Percentiles rank a stretch among this genome's conserved stretches.
phyloP scores from a whole-genome alignment of 2,329 filamentous ascomycete genomes.

The Xylariales sp. region DNA sequence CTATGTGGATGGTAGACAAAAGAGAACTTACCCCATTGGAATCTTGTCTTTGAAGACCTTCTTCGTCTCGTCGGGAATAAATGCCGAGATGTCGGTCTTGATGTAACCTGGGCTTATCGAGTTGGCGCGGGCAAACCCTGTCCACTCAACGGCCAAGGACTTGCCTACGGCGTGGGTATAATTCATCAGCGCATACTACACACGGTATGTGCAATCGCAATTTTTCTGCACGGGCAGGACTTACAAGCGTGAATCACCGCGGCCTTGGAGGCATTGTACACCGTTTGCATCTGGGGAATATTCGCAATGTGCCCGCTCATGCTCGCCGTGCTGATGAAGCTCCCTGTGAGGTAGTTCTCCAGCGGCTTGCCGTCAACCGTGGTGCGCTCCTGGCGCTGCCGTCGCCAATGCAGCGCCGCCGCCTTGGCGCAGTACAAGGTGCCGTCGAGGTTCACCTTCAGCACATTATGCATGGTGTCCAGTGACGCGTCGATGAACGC shows the following conservation, averaged over 20 bases:
- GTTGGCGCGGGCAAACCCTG: constrained; percentile 78
- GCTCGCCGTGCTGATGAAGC: constrained; percentile 81
- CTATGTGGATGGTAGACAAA: too few species aligned
- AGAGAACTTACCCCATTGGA: constrained; percentile 72
- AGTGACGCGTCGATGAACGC: constrained; percentile 73
- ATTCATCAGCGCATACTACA: neutral
- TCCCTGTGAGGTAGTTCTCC: constrained; percentile 70
- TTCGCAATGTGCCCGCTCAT: constrained; percentile 85
- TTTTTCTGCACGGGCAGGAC: constrained; percentile 31
- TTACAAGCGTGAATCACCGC: constrained; percentile 69
- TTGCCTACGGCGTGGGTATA: constrained; percentile 59
- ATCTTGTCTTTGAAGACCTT: constrained; percentile 81
- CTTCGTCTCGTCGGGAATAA: constrained; percentile 74
- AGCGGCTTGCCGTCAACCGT: constrained; percentile 71
- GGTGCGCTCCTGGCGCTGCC: constrained; percentile 75
- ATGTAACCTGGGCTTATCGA: constrained; percentile 81
- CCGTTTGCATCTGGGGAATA: constrained; percentile 78
- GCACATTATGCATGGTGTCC: constrained; percentile 73
- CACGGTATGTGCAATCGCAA: neutral
- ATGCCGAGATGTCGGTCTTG: constrained; percentile 76
- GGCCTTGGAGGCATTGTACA: constrained; percentile 80
- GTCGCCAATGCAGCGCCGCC: constrained; percentile 75
- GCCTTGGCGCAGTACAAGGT: constrained; percentile 81
- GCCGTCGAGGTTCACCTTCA: constrained; percentile 78
- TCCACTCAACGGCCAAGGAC: constrained; percentile 81